Evolutionary conservation across 352 stramenopile genomes (phyloP).

Genomic region (Pythium periplocum): DNA sequence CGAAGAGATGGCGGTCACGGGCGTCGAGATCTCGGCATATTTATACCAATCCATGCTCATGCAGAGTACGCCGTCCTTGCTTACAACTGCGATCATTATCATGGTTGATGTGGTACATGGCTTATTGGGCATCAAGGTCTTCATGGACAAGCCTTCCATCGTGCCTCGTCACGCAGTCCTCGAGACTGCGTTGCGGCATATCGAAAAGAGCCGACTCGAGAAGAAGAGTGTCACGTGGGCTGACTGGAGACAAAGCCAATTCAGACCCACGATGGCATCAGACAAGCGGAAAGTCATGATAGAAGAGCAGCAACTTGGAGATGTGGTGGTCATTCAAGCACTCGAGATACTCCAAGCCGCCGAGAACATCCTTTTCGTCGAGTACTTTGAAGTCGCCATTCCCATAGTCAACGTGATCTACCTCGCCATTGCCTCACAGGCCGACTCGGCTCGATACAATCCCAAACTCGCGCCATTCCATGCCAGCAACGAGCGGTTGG

Average conservation of each 20-base stretch:
- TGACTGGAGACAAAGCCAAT: background rate
- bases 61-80: slow-evolving; percentile 1
- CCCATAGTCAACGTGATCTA: slow-evolving; percentile 5
- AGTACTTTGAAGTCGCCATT: slow-evolving; percentile 5
- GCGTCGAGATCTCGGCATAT: slow-evolving; percentile 2
- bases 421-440: slow-evolving; percentile 1
- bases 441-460: background rate
- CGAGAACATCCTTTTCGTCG: background rate
- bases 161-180: slow-evolving; percentile 1
- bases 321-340: background rate
- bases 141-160: slow-evolving; percentile 7
- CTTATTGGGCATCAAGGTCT: background rate
- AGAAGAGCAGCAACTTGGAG: background rate
- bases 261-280: background rate
- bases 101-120: slow-evolving; percentile 2
- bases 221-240: background rate
- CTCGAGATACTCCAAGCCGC: slow-evolving; percentile 3
- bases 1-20: slow-evolving; percentile 3
- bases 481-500: background rate
- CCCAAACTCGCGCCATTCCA: slow-evolving; percentile 1
- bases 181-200: background rate
- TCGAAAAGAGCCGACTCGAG: background rate
- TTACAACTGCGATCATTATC: slow-evolving; percentile 1
- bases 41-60: slow-evolving; percentile 5
- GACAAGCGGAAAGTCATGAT: background rate